A percentile compares a stretch with the other conserved stretches of the same genome.
Evolutionary conservation across 2,329 filamentous ascomycete species (phyloP).

Genomic region (Alternaria tenuissima): DNA sequence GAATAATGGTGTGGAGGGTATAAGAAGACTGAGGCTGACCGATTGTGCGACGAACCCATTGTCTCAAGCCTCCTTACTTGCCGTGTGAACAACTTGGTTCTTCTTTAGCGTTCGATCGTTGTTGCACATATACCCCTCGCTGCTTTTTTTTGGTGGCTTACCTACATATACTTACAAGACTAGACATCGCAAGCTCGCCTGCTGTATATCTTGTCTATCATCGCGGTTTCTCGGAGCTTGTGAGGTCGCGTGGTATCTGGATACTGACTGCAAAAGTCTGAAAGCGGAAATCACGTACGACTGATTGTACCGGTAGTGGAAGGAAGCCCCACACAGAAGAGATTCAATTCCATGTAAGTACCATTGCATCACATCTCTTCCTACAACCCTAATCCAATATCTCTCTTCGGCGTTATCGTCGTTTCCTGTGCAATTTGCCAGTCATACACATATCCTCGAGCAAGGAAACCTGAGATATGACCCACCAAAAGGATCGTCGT

Average conservation of each 20-base stretch:
- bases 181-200: not conserved
- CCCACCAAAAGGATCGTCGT: not conserved
- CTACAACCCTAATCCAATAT: not conserved
- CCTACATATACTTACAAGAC: not conserved
- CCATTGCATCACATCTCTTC: not conserved
- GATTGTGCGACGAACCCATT: not conserved
- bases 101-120: not conserved
- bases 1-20: not conserved
- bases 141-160: conserved; percentile 4
- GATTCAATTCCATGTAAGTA: not conserved
- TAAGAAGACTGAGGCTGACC: not conserved
- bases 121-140: conserved; percentile 9
- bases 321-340: not conserved
- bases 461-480: not conserved
- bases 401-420: not conserved
- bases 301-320: not conserved
- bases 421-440: not conserved
- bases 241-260: not conserved
- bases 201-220: not conserved
- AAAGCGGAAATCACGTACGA: not conserved
- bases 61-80: not conserved
- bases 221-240: not conserved
- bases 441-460: not conserved
- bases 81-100: not conserved
- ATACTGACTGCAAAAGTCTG: not conserved